Evolutionary conservation across 169 alveolate genomes (phyloP).

Genomic region (Plasmodium gaboni): DNA sequence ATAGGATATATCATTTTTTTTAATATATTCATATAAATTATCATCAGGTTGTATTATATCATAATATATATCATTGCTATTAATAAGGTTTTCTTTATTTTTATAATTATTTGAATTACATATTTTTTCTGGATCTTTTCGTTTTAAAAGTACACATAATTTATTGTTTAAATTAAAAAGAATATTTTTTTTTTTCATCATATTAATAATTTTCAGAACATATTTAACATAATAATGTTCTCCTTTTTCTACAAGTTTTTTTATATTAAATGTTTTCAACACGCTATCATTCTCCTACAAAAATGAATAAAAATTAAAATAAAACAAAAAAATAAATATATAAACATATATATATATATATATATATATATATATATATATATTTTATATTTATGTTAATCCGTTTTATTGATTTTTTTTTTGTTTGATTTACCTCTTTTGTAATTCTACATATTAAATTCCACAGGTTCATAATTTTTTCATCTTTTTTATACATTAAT

Average conservation of each 20-base stretch:
- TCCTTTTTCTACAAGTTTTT: constrained; percentile 47
- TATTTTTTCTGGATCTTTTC: background rate
- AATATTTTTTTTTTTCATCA: constrained; percentile 32
- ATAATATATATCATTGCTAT: constrained; percentile 25
- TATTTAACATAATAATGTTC: constrained; percentile 54
- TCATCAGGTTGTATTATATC: constrained; percentile 17
- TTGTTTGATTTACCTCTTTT: constrained; percentile 12
- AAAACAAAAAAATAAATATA: background rate
- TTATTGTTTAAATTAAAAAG: constrained; percentile 30
- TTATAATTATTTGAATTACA: background rate
- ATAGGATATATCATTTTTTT: constrained; percentile 11
- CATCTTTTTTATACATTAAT: constrained; percentile 46
- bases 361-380: background rate
- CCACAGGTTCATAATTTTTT: constrained; percentile 36
- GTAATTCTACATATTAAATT: constrained; percentile 26
- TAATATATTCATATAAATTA: background rate
- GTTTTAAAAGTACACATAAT: constrained; percentile 45
- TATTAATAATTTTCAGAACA: constrained; percentile 37
- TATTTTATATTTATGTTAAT: too few species aligned
- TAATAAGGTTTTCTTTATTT: constrained; percentile 4
- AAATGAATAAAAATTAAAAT: background rate
- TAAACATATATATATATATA: background rate
- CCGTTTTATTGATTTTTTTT: too few species aligned
- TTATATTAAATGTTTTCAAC: constrained; percentile 14
- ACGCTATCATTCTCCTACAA: constrained; percentile 47